Percentiles rank a stretch among this genome's conserved stretches.
Evolutionary conservation across 2,329 filamentous ascomycete species (phyloP).

Genomic region (Xylaria polymorpha): DNA sequence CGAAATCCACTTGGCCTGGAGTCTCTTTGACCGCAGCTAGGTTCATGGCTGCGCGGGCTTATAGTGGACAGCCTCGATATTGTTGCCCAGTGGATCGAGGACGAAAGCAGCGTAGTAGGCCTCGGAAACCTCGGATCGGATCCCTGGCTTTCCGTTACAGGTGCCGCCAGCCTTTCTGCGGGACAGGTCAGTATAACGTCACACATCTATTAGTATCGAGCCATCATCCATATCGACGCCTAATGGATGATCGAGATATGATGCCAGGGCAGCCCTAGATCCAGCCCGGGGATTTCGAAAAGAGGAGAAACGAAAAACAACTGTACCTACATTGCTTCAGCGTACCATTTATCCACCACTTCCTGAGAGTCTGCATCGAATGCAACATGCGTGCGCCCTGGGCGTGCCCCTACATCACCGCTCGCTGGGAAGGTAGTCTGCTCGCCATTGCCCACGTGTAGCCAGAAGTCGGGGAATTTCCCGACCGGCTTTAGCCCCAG

Average conservation of each 20-base stretch:
- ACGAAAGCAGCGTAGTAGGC: conserved; percentile 40
- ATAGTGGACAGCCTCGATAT: conserved; percentile 39
- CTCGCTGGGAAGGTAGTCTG: conserved; percentile 26
- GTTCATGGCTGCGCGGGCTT: conserved; percentile 2
- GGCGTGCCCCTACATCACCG: conserved; percentile 25
- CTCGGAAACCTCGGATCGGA: conserved; percentile 23
- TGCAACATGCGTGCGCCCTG: conserved; percentile 37
- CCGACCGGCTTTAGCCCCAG: conserved; percentile 33
- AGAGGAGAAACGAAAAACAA: neutral
- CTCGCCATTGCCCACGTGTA: conserved; percentile 37
- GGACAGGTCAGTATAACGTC: conserved; percentile 30
- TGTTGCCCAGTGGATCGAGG: conserved; percentile 39
- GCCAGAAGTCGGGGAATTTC: conserved; percentile 38
- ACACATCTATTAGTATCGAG: conserved; percentile 9
- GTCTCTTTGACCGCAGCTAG: conserved; percentile 14
- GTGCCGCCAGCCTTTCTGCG: conserved; percentile 37
- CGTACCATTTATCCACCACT: conserved; percentile 37
- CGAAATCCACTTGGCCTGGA: neutral
- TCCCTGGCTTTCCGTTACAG: conserved; percentile 37
- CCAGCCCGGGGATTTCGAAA: neutral
- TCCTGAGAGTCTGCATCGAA: conserved; percentile 34
- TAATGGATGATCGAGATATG: conserved; percentile 33
- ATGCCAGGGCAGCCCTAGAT: conserved; percentile 17
- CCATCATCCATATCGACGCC: conserved; percentile 1
- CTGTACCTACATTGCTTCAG: conserved; percentile 36